Conservation (phyloP, 495 filamentous ascomycete species). For the Evernia prunastri region DNA sequence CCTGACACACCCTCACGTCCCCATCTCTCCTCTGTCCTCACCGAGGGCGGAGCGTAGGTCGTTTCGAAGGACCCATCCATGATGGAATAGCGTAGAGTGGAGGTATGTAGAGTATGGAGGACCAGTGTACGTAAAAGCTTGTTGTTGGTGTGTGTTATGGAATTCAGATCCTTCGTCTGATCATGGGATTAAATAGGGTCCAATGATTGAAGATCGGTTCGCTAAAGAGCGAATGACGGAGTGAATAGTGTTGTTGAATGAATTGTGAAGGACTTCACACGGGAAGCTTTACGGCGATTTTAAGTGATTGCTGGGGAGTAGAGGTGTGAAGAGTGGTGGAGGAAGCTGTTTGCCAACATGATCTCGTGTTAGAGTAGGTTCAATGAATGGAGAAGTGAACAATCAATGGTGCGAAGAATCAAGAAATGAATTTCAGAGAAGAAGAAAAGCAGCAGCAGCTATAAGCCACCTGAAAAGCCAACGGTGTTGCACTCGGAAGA, state of each 20-base stretch:
- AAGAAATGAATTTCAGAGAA: slow-evolving; percentile 28
- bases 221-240: not conserved
- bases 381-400: slow-evolving; percentile 18
- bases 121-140: not conserved
- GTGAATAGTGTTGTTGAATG: not conserved
- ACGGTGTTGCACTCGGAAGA: slow-evolving; percentile 15
- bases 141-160: not conserved
- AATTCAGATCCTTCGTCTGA: not conserved
- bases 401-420: slow-evolving; percentile 28
- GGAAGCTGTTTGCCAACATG: slow-evolving; percentile 29
- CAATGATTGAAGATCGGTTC: not conserved
- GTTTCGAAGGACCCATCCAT: slow-evolving; percentile 25
- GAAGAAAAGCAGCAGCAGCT: slow-evolving; percentile 20
- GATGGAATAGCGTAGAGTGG: slow-evolving; percentile 1
- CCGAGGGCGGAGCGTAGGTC: slow-evolving; percentile 21
- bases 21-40: slow-evolving; percentile 25
- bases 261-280: not conserved
- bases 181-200: not conserved
- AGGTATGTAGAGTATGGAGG: not conserved
- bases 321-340: slow-evolving; percentile 17
- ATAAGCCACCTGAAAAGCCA: slow-evolving; percentile 20
- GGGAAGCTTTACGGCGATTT: slow-evolving; percentile 19
- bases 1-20: slow-evolving; percentile 24
- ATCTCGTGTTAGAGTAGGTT: slow-evolving; percentile 26
- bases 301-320: slow-evolving; percentile 28